A percentile compares a stretch with the other conserved stretches of the same genome.
These are phyloP conservation scores for Pythium biforme DNA, from an alignment of 352 stramenopile genomes.

Conservation along the genomic window DNA sequence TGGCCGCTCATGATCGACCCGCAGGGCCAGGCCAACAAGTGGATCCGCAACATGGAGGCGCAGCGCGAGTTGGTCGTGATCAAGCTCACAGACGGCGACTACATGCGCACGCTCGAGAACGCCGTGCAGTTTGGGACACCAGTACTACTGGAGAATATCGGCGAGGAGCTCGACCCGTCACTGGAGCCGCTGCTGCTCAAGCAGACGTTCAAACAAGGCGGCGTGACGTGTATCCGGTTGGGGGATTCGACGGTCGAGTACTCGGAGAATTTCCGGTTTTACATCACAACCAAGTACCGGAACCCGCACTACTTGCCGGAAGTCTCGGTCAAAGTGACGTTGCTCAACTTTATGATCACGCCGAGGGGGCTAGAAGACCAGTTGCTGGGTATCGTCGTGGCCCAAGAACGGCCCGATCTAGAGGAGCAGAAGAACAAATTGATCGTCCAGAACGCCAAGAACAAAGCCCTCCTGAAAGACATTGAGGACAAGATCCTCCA, in stretches of 20 bases:
- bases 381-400: conserved; percentile 91
- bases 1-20: conserved; percentile 96
- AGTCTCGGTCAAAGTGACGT: conserved; percentile 91
- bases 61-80: conserved; percentile 90
- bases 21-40: conserved; percentile 94
- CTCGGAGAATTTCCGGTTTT: conserved; percentile 90
- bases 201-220: conserved; percentile 93
- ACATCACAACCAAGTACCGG: conserved; percentile 93
- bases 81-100: conserved; percentile 93
- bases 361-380: conserved; percentile 91
- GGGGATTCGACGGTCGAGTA: conserved; percentile 93
- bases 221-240: conserved; percentile 90
- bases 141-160: conserved; percentile 92
- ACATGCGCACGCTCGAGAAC: conserved; percentile 92
- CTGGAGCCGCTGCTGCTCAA: conserved; percentile 93
- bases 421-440: conserved; percentile 93
- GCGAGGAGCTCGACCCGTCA: conserved; percentile 91
- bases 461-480: conserved; percentile 91
- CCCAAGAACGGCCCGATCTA: conserved; percentile 89
- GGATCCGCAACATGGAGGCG: conserved; percentile 95
- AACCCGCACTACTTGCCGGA: conserved; percentile 94
- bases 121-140: conserved; percentile 91
- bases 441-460: conserved; percentile 90
- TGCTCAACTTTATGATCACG: conserved; percentile 97
- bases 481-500: conserved; percentile 95